phyloP scores from a whole-genome alignment of 306 rosid genomes.

The Malus orientalis region DNA sequence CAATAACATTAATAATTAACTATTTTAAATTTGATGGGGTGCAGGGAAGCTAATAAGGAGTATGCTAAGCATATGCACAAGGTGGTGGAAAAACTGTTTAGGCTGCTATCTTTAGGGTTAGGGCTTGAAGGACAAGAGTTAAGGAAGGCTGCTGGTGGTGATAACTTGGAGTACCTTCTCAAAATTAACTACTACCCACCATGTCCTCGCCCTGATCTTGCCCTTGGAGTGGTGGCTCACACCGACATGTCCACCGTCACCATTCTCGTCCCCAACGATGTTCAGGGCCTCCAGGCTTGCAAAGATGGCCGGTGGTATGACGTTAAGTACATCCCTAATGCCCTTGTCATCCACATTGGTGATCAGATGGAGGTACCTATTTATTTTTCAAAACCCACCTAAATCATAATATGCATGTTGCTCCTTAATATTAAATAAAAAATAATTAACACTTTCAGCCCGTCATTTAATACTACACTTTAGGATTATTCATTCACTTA shows the following conservation, averaged over 20 bases:
- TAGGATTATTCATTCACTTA: too few relatives aligned
- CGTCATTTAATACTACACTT: too few relatives aligned
- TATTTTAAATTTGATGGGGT: not conserved
- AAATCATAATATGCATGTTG: too few relatives aligned
- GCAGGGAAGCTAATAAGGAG: slow-evolving; percentile 60
- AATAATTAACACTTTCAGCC: too few relatives aligned
- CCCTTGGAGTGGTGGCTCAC: slow-evolving; percentile 63
- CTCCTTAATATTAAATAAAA: too few relatives aligned
- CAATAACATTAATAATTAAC: too few relatives aligned
- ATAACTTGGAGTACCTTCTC: slow-evolving; percentile 40
- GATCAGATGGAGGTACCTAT: slow-evolving; percentile 29
- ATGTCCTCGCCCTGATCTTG: slow-evolving; percentile 70
- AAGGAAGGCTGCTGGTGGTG: slow-evolving; percentile 47
- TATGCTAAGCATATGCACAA: slow-evolving; percentile 35
- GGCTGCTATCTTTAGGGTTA: slow-evolving; percentile 40
- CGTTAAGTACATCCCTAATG: slow-evolving; percentile 63
- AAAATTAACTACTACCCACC: slow-evolving; percentile 86
- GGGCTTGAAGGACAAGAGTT: slow-evolving; percentile 57
- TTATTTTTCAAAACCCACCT: too few relatives aligned
- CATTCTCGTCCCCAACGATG: slow-evolving; percentile 64
- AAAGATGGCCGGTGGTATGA: slow-evolving; percentile 60
- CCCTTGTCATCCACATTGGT: slow-evolving; percentile 64
- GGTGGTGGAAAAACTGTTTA: slow-evolving; percentile 49
- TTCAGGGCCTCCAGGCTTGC: slow-evolving; percentile 71
- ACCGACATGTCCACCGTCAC: slow-evolving; percentile 67